phyloP scores from a whole-genome alignment of 495 filamentous ascomycete species.

The Aspergillus homomorphus region DNA sequence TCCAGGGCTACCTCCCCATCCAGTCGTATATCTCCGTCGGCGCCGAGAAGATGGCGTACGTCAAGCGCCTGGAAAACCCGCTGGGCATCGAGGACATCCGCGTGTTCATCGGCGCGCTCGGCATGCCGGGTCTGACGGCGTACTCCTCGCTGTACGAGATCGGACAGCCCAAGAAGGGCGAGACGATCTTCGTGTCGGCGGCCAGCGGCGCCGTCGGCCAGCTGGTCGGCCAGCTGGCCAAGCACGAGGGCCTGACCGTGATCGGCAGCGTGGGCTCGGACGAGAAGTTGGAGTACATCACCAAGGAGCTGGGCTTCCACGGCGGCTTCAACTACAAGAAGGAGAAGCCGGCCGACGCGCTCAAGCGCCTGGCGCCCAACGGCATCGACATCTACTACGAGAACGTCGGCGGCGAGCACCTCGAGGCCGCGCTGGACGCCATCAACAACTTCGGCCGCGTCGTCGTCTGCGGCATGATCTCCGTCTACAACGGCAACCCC shows the following conservation, averaged over 20 bases:
- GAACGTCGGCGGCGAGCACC: slow-evolving; percentile 87
- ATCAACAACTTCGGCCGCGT: slow-evolving; percentile 73
- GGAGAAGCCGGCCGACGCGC: slow-evolving; percentile 64
- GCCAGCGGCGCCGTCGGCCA: slow-evolving; percentile 83
- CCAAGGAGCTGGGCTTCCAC: slow-evolving; percentile 64
- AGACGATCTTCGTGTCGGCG: slow-evolving; percentile 82
- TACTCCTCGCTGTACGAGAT: slow-evolving; percentile 80
- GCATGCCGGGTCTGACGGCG: slow-evolving; percentile 86
- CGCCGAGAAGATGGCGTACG: slow-evolving; percentile 28
- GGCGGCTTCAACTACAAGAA: slow-evolving; percentile 77
- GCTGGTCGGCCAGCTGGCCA: slow-evolving; percentile 80
- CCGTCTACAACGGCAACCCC: slow-evolving; percentile 68
- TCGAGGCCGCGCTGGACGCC: slow-evolving; percentile 69
- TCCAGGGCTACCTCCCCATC: slow-evolving; percentile 56
- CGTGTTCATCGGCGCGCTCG: slow-evolving; percentile 66
- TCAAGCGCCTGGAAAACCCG: slow-evolving; percentile 43
- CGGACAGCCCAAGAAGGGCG: slow-evolving; percentile 79
- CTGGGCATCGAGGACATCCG: slow-evolving; percentile 45
- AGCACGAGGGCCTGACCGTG: slow-evolving; percentile 81
- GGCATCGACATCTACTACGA: slow-evolving; percentile 96
- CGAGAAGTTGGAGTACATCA: slow-evolving; percentile 66
- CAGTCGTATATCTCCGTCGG: slow-evolving; percentile 56
- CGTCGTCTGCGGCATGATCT: slow-evolving; percentile 67
- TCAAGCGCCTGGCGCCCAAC: slow-evolving; percentile 70
- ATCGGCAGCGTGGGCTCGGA: slow-evolving; percentile 73